Conservation (phyloP, 345 rosid genomes). For the Sisymbrium altissimum region DNA sequence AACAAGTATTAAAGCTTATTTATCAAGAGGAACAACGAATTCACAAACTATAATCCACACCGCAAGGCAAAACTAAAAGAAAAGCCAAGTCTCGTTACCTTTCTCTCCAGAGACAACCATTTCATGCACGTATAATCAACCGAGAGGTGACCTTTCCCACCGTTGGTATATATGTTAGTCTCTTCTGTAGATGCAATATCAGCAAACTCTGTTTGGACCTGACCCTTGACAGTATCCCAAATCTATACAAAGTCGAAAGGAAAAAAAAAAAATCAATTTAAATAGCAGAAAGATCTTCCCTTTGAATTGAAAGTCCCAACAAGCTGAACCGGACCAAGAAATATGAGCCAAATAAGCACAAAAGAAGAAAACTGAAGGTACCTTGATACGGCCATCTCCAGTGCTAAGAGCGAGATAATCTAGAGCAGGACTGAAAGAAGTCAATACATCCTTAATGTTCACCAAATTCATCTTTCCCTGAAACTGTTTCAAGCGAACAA, state of each 20-base stretch:
- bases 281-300: not conserved
- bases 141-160: conserved; percentile 61
- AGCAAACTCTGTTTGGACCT: conserved; percentile 74
- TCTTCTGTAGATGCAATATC: conserved; percentile 53
- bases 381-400: conserved; percentile 92
- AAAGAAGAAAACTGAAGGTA: not conserved
- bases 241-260: conserved; percentile 36
- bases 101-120: conserved; percentile 61
- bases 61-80: not conserved
- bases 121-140: conserved; percentile 83
- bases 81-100: conserved; percentile 35
- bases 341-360: not conserved
- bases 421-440: conserved; percentile 69
- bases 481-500: conserved; percentile 3
- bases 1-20: not conserved
- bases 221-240: conserved; percentile 75
- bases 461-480: conserved; percentile 60
- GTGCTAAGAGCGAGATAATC: conserved; percentile 77
- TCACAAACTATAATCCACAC: not conserved
- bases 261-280: not conserved
- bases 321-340: not conserved
- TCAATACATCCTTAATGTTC: conserved; percentile 69
- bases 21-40: not conserved
- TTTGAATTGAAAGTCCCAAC: not conserved
- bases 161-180: conserved; percentile 36